A percentile compares a stretch with the other conserved stretches of the same genome.
Evolutionary conservation across 1,139 yeast genomes (phyloP).

Genomic region (Tardiomyces blankii): DNA sequence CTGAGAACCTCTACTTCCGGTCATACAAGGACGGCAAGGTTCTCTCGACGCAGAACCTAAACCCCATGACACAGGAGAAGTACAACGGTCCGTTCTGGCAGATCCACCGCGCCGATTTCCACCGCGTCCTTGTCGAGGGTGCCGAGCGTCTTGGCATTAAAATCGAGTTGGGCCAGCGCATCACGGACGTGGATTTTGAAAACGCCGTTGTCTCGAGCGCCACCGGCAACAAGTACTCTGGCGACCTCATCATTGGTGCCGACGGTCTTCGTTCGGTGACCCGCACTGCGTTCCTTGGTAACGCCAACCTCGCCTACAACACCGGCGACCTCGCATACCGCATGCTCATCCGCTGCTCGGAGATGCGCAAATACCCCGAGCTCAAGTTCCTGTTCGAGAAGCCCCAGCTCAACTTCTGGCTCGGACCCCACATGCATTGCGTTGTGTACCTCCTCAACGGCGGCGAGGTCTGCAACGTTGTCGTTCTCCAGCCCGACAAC

Average conservation of each 20-base stretch:
- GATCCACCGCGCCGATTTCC: constrained; percentile 1
- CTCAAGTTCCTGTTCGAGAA: constrained; percentile 17
- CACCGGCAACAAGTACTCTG: not conserved
- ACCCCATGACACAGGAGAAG: constrained; percentile 13
- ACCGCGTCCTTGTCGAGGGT: not conserved
- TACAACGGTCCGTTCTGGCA: constrained; percentile 11
- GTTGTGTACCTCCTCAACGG: constrained; percentile 9
- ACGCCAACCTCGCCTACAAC: constrained; percentile 14
- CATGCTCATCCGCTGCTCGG: constrained; percentile 12
- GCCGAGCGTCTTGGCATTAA: not conserved
- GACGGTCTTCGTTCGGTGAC: constrained; percentile 22
- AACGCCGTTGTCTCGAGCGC: constrained; percentile 18
- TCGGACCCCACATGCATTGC: constrained; percentile 18
- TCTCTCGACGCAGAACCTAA: constrained; percentile 3
- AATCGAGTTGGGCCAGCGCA: not conserved
- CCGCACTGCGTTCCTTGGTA: constrained; percentile 7
- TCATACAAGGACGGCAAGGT: constrained; percentile 8
- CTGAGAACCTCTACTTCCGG: constrained; percentile 11
- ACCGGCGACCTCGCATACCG: constrained; percentile 16
- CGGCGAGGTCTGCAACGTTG: constrained; percentile 11
- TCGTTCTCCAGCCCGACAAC: constrained; percentile 10
- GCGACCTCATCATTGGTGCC: constrained; percentile 27
- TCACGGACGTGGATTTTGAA: constrained; percentile 7
- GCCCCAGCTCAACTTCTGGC: constrained; percentile 27
- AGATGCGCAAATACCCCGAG: constrained; percentile 18